Percentiles rank a stretch among this genome's conserved stretches.
Evolutionary conservation across 257 asterid genomes (phyloP).

Genomic region (Nicotiana obtusifolia): DNA sequence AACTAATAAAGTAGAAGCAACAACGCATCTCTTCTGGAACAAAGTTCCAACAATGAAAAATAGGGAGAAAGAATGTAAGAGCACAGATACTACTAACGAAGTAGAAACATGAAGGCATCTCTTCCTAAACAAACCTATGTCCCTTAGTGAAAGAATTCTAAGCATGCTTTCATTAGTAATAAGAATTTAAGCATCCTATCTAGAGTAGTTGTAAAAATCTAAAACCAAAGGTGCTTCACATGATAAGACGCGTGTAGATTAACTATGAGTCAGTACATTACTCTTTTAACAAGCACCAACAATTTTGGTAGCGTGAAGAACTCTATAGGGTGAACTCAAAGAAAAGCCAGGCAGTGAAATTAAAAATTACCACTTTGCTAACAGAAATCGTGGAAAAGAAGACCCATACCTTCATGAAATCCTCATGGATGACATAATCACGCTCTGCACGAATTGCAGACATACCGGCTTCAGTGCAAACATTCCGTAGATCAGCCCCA

Average conservation of each 20-base stretch:
- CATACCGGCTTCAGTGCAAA: conserved; percentile 98
- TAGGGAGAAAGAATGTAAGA: neutral
- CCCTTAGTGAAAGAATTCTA: neutral
- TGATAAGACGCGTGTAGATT: neutral
- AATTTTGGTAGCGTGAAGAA: neutral
- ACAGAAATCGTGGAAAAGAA: neutral
- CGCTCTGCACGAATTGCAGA: conserved; percentile 93
- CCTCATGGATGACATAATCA: conserved; percentile 96
- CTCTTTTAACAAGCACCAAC: neutral
- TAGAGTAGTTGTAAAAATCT: neutral
- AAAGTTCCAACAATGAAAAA: neutral
- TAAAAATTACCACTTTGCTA: neutral
- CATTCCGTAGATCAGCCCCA: conserved; percentile 95
- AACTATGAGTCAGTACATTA: neutral
- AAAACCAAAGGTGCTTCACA: neutral
- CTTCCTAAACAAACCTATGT: neutral
- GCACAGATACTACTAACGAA: neutral
- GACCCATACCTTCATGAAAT: conserved; percentile 78
- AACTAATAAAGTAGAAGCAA: neutral
- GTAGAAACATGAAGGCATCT: neutral
- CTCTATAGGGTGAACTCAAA: neutral
- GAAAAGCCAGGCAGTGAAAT: neutral
- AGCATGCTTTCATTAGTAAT: neutral
- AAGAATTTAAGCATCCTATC: neutral
- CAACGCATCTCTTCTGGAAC: neutral